A percentile compares a stretch with the other conserved stretches of the same genome.
Conservation (phyloP, 2,329 filamentous ascomycete species). For the Pseudogymnoascus sp. region DNA sequence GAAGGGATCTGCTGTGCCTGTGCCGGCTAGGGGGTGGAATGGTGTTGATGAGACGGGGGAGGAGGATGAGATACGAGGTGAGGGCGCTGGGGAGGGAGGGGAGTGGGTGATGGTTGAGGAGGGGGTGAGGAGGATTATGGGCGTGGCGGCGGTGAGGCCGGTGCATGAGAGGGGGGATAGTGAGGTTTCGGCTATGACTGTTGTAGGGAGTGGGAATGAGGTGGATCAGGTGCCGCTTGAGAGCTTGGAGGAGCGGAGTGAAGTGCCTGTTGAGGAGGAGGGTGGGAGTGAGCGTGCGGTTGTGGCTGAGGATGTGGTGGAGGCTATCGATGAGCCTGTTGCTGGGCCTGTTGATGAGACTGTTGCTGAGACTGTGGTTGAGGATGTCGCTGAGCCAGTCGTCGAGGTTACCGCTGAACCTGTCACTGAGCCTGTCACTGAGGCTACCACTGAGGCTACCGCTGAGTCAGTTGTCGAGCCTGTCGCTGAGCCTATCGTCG, state of each 20-base stretch:
- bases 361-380: no score
- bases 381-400: no score
- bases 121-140: neutral
- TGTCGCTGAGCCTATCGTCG: neutral
- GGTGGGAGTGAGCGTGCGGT: neutral
- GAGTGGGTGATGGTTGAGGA: neutral
- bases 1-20: neutral
- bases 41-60: neutral
- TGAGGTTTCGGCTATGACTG: conserved; percentile 6
- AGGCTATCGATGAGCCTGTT: neutral
- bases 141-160: neutral
- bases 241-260: neutral
- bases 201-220: neutral
- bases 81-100: neutral
- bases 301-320: neutral
- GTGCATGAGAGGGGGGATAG: neutral
- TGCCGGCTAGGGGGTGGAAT: neutral
- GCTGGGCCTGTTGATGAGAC: no score
- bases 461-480: no score
- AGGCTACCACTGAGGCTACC: no score
- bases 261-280: neutral
- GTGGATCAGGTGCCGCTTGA: neutral
- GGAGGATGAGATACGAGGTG: no score
- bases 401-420: no score
- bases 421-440: no score